Base-by-base conservation (phyloP, 2,329 filamentous ascomycete species). In the Phialophora macrospora region DNA sequence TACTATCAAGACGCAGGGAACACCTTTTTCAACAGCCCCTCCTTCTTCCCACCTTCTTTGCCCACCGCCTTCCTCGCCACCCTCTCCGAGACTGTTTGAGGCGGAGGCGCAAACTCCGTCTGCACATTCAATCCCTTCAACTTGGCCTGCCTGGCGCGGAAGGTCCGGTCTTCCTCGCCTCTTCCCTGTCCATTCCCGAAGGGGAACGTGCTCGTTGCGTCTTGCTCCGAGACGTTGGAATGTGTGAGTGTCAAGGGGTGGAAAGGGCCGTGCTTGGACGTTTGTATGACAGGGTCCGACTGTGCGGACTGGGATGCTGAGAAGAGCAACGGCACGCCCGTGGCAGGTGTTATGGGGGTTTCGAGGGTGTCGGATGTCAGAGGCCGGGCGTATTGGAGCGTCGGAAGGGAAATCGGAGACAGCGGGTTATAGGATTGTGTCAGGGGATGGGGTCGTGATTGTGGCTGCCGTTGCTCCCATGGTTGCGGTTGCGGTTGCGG, bases 41-140 rank as follows among this genome's bases (percentile, higher is more conserved):
- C 58, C 55, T 65, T 67, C 59, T 57, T 64, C 14, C 58, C 38
- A 20, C 62, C 62, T 24, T 41, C 61, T 38, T 60, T 63, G n/a
- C 64, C 60, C 4, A 51, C 55, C 7, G 62, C 32, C 49, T 67
- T 67, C 4, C 52, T 34, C 5, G 58, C 51, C 38, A 61, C 17
- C 11, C 20, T 62, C 41, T 22, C 24, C 4, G 26, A 34, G 6
- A n/a, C 9, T 4, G 26, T 24, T 20, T 8, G 62, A 2, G 67
- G 67, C 2, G 67, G 67, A 6, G 63, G 63, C 11, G 58, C 67
- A 41, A 68, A 68, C 38, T 68, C 67, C 8, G 67, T 68, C 61
- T 68, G 63, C 30, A 68, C 54, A 24, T 64, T 55, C 58, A 60
- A 20, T n/a, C 20, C 20, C 28, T 14, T 34, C 41, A 30, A 5